These are phyloP conservation scores for Aphanomyces invadans DNA, from an alignment of 352 stramenopile species.

Conservation along the genomic window DNA sequence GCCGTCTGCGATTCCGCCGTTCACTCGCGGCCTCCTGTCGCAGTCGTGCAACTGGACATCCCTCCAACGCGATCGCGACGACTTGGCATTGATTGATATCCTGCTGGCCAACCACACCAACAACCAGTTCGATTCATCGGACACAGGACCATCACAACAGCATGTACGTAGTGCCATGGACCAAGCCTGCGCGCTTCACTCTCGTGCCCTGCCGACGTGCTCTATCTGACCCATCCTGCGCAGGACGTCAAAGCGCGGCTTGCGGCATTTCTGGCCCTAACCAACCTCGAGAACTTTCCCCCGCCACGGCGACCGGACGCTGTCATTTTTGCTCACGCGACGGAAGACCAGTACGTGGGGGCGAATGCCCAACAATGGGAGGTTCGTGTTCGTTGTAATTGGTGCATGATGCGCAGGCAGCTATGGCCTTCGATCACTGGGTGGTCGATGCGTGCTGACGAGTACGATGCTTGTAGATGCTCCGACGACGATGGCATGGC, in stretches of 20 bases:
- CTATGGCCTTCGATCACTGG: no score
- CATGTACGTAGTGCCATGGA: no score
- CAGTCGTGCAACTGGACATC: conserved; percentile 70
- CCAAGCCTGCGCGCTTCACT: no score
- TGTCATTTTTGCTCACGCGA: conserved; percentile 65
- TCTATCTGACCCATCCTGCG: no score
- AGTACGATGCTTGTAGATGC: conserved; percentile 38
- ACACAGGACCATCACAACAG: background rate
- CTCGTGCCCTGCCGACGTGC: no score
- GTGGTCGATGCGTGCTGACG: no score
- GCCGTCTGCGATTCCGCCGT: conserved; percentile 58
- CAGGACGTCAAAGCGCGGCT: conserved; percentile 70
- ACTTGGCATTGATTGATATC: conserved; percentile 57
- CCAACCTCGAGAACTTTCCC: conserved; percentile 75
- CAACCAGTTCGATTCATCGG: background rate
- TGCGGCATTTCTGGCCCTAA: conserved; percentile 70
- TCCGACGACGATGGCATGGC: conserved; percentile 47
- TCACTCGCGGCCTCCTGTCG: conserved; percentile 63
- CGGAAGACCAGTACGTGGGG: conserved; percentile 73
- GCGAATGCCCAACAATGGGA: conserved; percentile 50
- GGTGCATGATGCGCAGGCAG: no score
- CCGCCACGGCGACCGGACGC: conserved; percentile 53
- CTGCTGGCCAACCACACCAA: conserved; percentile 42
- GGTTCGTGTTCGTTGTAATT: no score
- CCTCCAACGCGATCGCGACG: conserved; percentile 52